Base-by-base conservation (phyloP, 805 yeast species). In the Clavispora fructus region DNA sequence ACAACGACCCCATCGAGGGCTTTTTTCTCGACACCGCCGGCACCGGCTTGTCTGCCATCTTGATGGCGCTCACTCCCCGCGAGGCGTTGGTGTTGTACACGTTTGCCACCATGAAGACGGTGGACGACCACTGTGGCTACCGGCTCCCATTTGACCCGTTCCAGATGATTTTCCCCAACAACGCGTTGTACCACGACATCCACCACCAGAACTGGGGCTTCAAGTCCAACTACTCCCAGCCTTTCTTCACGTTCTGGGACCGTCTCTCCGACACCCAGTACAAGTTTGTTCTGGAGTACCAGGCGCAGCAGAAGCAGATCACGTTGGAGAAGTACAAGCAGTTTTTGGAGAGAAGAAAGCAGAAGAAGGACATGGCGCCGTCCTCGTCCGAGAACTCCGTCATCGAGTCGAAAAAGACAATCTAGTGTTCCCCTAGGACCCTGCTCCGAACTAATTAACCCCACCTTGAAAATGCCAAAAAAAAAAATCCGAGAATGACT, bases 51-150 rank as follows among this genome's bases (percentile, higher is more conserved):
- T 92, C 96, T 1, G 76, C 82, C 48, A 53, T 87, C 33, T 51
- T 79, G 7, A 77, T 86, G 1, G 73, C 76, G 2, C 71, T 94
- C 51, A 69, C 86, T 3, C 86, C 89, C 41, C 80, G 96, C 47
- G 98, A 94, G 67, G 71, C 84, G 43, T 69, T 86, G 19, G 54
- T 85, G 11, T 69, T 94, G 45, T 94, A 75, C 67, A 82, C 92
- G 1, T 88, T 94, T 63, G 87, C 97, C 13, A 94, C 99, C 1
- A 67, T 94, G 78, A 94, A 94, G 67, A 94, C 99, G 1, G 96
- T 94, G 42, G 98, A 94, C 64, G 99, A 94, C 65, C 99, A 94
- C 68, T 94, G 98, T 66, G 99, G 99, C n/a, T 94, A 92, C 65
- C 82, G 91, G 27, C 73, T 94, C 46, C 98, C 98, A 13, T 86